Evolutionary conservation across 2,329 filamentous ascomycete species (phyloP).

Genomic region (Annulohypoxylon truncatum): DNA sequence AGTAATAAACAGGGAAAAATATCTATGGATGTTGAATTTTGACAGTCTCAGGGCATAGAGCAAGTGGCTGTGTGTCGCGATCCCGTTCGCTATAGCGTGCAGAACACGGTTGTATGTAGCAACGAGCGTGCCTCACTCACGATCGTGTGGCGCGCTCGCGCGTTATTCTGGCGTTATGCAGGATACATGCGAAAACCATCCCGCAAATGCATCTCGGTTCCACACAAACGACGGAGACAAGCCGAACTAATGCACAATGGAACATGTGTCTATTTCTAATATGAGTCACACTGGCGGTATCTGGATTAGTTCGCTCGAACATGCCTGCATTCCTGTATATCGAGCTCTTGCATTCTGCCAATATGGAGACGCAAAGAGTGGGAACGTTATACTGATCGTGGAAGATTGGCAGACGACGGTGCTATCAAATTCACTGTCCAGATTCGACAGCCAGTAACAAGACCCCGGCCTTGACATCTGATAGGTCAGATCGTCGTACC

Average conservation of each 20-base stretch:
- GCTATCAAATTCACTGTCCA: slow-evolving; percentile 39
- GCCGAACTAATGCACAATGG: slow-evolving; percentile 44
- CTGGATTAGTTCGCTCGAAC: slow-evolving; percentile 15
- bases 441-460: slow-evolving; percentile 36
- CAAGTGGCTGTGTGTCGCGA: slow-evolving; percentile 38
- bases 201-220: slow-evolving; percentile 27
- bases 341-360: slow-evolving; percentile 15
- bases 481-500: slow-evolving; percentile 40
- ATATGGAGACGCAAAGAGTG: slow-evolving; percentile 25
- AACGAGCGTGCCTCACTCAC: slow-evolving; percentile 19
- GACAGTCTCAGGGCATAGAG: slow-evolving; percentile 27
- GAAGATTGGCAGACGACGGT: slow-evolving; percentile 22
- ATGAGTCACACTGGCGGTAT: slow-evolving; percentile 48
- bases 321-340: slow-evolving; percentile 42
- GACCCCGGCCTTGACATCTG: slow-evolving; percentile 38
- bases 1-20: slow-evolving; percentile 14
- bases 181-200: slow-evolving; percentile 37
- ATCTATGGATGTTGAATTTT: background rate
- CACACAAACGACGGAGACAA: slow-evolving; percentile 32
- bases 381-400: slow-evolving; percentile 35
- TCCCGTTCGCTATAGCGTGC: slow-evolving; percentile 45
- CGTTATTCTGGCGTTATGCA: slow-evolving; percentile 42
- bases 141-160: slow-evolving; percentile 16
- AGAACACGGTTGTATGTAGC: slow-evolving; percentile 38
- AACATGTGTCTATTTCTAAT: slow-evolving; percentile 44